Evolutionary conservation across 2,329 filamentous ascomycete genomes (phyloP).

Genomic region (Sporothrix luriei): DNA sequence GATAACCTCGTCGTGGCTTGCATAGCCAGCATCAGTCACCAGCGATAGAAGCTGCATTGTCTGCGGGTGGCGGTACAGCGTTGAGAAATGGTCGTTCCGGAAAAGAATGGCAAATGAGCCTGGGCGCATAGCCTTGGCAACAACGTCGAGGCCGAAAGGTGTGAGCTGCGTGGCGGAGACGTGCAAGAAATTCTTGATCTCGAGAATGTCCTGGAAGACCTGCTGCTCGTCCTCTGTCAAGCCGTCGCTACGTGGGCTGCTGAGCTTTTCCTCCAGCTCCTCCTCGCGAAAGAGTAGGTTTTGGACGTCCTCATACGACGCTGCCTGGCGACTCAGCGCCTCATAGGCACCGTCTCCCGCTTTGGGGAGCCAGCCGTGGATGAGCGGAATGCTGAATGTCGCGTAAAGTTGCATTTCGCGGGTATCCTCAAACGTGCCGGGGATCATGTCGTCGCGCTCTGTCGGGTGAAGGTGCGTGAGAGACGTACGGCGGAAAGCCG

Average conservation of each 20-base stretch:
- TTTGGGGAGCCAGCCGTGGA: slow-evolving; percentile 91
- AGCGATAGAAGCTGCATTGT: slow-evolving; percentile 76
- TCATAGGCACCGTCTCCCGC: slow-evolving; percentile 65
- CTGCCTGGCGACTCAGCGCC: slow-evolving; percentile 73
- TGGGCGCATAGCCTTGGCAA: slow-evolving; percentile 69
- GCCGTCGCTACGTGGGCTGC: slow-evolving; percentile 50
- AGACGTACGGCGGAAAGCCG: slow-evolving; percentile 55
- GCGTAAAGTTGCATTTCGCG: slow-evolving; percentile 88
- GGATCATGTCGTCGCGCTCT: slow-evolving; percentile 53
- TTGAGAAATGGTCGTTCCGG: slow-evolving; percentile 96
- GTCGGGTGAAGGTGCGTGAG: slow-evolving; percentile 56
- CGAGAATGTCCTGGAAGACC: slow-evolving; percentile 77
- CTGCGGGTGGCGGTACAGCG: slow-evolving; percentile 83
- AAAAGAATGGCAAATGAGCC: slow-evolving; percentile 90
- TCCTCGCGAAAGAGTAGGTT: slow-evolving; percentile 86
- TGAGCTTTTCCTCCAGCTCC: slow-evolving; percentile 79
- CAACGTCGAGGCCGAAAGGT: slow-evolving; percentile 72
- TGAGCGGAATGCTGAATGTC: slow-evolving; percentile 82
- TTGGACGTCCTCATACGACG: slow-evolving; percentile 89
- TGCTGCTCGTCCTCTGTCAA: slow-evolving; percentile 74
- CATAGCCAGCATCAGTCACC: slow-evolving; percentile 91
- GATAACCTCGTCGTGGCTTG: slow-evolving; percentile 83
- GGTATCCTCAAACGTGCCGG: slow-evolving; percentile 83
- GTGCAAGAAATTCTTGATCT: slow-evolving; percentile 80
- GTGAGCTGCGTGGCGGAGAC: slow-evolving; percentile 86